Conservation (phyloP, 1,284 basidiomycete genomes). For the Malassezia brasiliensis region DNA sequence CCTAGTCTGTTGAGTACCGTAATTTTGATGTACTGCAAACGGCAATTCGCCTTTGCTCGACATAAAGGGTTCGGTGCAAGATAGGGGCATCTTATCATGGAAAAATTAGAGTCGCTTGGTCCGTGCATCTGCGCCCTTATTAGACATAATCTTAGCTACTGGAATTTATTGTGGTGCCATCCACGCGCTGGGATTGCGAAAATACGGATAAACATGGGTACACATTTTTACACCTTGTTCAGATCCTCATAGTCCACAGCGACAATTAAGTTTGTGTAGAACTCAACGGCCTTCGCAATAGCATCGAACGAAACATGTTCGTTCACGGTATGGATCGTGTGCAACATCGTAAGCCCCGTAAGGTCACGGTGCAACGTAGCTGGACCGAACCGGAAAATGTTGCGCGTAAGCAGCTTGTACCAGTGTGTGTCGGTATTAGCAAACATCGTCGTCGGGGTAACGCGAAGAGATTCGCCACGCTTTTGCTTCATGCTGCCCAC, state of each 20-base stretch:
- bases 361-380: conserved; percentile 37
- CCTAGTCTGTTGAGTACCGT: no score
- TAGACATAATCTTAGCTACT: no score
- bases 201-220: no score
- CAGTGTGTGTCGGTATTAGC: conserved; percentile 54
- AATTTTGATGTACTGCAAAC: no score
- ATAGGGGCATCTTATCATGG: no score
- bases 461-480: conserved; percentile 50
- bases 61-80: no score
- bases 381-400: conserved; percentile 56
- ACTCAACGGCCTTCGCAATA: conserved; percentile 51
- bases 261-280: conserved; percentile 52
- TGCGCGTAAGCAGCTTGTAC: conserved; percentile 53
- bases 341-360: conserved; percentile 46
- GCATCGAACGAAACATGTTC: conserved; percentile 52
- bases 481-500: background rate
- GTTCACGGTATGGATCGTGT: conserved; percentile 60
- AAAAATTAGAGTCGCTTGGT: no score
- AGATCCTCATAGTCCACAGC: conserved; percentile 48
- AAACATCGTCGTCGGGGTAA: conserved; percentile 55
- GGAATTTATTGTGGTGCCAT: no score
- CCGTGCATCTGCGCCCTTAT: no score
- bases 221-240: background rate
- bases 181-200: no score
- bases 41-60: no score